phyloP scores from a whole-genome alignment of 805 yeast species.

The Zygotorulaspora danielsina region DNA sequence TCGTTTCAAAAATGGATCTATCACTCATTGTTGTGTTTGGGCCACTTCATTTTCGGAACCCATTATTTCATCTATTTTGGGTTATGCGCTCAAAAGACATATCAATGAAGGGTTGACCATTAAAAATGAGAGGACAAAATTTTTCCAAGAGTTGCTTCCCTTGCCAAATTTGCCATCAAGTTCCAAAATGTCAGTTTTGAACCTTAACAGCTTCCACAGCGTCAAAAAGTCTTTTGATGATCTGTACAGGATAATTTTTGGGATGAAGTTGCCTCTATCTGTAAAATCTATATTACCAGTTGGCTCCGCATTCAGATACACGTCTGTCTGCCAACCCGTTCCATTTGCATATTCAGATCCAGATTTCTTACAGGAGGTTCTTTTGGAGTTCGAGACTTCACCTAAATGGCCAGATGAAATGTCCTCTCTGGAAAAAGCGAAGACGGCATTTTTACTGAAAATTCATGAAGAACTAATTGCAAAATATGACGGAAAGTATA shows the following conservation, averaged over 20 bases:
- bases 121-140: conserved; percentile 35
- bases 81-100: conserved; percentile 61
- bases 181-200: conserved; percentile 46
- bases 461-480: conserved; percentile 46
- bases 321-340: conserved; percentile 74
- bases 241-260: conserved; percentile 48
- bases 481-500: conserved; percentile 51
- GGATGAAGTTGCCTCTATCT: conserved; percentile 61
- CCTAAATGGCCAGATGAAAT: conserved; percentile 95
- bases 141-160: conserved; percentile 53
- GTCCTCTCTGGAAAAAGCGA: conserved; percentile 77
- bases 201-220: conserved; percentile 41
- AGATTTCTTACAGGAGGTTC: conserved; percentile 73
- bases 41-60: conserved; percentile 51
- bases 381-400: conserved; percentile 84
- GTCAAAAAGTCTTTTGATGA: conserved; percentile 54
- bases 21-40: conserved; percentile 92
- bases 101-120: conserved; percentile 41
- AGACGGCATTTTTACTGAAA: conserved; percentile 80
- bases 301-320: conserved; percentile 67
- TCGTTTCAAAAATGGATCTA: conserved; percentile 88
- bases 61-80: conserved; percentile 58
- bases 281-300: conserved; percentile 70
- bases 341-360: conserved; percentile 75
- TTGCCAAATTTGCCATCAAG: conserved; percentile 57